Percentiles rank a stretch among this genome's conserved stretches.
Evolutionary conservation across 345 rosid species (phyloP).

Genomic region (Mercurialis annua): DNA sequence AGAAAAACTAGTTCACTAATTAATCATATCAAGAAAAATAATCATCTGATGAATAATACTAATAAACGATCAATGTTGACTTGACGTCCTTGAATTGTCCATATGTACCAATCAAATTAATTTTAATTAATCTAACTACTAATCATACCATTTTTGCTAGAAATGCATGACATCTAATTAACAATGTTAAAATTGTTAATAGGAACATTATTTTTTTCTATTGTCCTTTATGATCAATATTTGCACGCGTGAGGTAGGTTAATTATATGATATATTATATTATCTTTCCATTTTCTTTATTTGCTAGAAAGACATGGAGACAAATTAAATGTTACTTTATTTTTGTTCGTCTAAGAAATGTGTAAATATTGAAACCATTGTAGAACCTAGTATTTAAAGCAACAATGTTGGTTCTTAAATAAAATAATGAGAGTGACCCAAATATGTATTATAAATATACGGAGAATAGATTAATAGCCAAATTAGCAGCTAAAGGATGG

Average conservation of each 20-base stretch:
- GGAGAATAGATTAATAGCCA: neutral
- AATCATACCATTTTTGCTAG: neutral
- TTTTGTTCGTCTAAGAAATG: too few relatives aligned
- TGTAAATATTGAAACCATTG: too few relatives aligned
- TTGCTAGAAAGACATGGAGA: too few relatives aligned
- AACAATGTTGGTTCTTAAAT: too few relatives aligned
- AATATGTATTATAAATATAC: too few relatives aligned
- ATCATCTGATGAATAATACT: neutral
- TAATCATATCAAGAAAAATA: neutral
- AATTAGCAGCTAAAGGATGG: neutral
- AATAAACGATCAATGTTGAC: neutral
- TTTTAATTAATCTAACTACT: neutral
- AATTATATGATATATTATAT: neutral
- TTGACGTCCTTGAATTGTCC: conserved; percentile 4
- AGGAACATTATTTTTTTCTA: neutral
- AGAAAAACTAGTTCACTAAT: neutral
- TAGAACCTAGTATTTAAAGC: too few relatives aligned
- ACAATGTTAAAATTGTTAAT: neutral
- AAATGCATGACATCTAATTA: neutral
- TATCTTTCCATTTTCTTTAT: too few relatives aligned
- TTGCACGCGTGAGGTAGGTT: neutral
- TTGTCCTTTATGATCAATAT: neutral
- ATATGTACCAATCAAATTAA: neutral
- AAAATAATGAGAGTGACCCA: too few relatives aligned
- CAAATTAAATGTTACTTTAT: too few relatives aligned